These are phyloP conservation scores for Plasmodium berghei DNA, from an alignment of 169 alveolate species.

Conservation along the genomic window DNA sequence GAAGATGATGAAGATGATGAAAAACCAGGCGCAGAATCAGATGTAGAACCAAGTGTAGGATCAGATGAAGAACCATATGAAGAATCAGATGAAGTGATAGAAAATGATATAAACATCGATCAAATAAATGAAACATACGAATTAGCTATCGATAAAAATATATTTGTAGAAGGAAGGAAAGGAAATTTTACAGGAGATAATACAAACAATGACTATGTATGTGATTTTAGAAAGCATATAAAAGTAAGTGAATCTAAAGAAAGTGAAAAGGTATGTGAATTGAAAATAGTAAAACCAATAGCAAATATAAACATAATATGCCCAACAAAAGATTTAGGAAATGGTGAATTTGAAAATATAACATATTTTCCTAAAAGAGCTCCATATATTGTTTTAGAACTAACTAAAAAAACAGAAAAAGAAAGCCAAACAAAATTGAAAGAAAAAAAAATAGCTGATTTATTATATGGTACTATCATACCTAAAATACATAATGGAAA, in stretches of 20 bases:
- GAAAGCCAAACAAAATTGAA: not conserved
- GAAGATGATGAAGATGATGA: conserved; percentile 3
- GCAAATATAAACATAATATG: conserved; percentile 51
- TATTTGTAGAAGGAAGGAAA: not conserved
- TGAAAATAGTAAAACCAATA: conserved; percentile 34
- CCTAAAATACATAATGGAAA: conserved; percentile 5
- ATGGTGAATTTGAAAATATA: not conserved
- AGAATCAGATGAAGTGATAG: not conserved
- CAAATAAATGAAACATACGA: not conserved
- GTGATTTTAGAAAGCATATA: conserved; percentile 39
- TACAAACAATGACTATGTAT: conserved; percentile 61
- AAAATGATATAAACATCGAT: too few relatives aligned
- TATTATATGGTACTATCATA: conserved; percentile 36
- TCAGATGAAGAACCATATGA: not conserved
- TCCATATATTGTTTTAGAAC: conserved; percentile 36
- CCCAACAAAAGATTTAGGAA: conserved; percentile 11
- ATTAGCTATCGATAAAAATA: not conserved
- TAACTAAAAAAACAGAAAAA: not conserved
- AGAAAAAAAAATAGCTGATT: conserved; percentile 23
- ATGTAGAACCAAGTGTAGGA: not conserved
- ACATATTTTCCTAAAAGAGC: conserved; percentile 45
- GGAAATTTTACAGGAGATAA: conserved; percentile 4
- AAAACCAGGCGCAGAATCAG: not conserved
- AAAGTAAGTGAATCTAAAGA: not conserved
- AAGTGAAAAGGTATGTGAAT: conserved; percentile 29